Evolutionary conservation across 2,329 filamentous ascomycete species (phyloP), one percentile per base, ranked within the genome.

Genomic region (Fusarium metavorans): DNA sequence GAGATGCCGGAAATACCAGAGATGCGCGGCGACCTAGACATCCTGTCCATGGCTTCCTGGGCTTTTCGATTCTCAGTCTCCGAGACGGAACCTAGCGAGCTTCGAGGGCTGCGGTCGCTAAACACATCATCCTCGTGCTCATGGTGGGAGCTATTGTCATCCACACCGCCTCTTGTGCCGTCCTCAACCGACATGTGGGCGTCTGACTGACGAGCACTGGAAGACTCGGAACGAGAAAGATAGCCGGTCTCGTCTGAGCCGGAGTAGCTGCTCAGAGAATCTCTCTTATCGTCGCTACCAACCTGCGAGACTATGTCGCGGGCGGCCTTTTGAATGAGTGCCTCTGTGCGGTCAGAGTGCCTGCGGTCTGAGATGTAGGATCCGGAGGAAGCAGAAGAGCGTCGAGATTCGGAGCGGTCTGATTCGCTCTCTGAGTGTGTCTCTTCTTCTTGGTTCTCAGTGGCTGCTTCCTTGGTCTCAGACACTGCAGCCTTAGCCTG

Each of bases 71-170:
- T 79, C 45, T 84, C 83, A 8, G 79, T 76, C 59, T 83, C 82
- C 9, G 82, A 81, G 67, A 88, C 83, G 1, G 89, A 91, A 2
- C 88, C 88, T 65, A 89, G 79, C 2, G 89, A 91, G 79, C 88
- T 91, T 43, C 88, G 86, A 2, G 86, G 87, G 79, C 86, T 92
- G 81, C 84, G 85, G 74, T 88, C 88, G 80, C 88, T 91, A 77
- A 91, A 91, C 20, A 91, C 87, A 60, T 90, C 88, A 74, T 90
- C 88, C 25, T 89, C 88, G 50, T 83, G 83, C 34, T 86, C 87
- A 68, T 88, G 84, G 63, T 87, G 87, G 1, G 87, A 89, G 79
- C 86, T 87, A 77, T 83, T 86, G 56, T 88, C 80, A 1, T 80
- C 79, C n/a, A 62, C 67, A 58, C 62, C 72, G 65, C 72, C 70